phyloP scores from a whole-genome alignment of 768 basidiomycete genomes.

The Hydnomerulius pinastri region DNA sequence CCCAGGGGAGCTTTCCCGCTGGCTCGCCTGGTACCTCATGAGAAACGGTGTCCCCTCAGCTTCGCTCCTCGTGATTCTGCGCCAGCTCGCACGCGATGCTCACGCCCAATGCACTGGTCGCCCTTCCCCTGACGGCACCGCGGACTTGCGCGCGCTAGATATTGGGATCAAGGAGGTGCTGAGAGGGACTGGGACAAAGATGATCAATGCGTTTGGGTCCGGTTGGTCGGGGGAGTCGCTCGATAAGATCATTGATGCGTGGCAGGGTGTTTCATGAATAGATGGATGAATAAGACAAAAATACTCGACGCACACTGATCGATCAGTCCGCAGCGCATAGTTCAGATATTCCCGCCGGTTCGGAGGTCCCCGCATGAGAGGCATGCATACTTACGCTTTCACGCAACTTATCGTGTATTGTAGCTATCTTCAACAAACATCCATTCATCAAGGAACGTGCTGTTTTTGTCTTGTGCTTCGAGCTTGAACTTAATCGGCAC shows the following conservation, averaged over 20 bases:
- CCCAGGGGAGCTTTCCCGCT: slow-evolving; percentile 29
- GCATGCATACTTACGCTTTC: too few relatives aligned
- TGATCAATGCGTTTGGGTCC: slow-evolving; percentile 66
- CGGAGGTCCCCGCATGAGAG: too few relatives aligned
- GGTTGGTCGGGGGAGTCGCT: slow-evolving; percentile 75
- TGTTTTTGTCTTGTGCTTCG: too few relatives aligned
- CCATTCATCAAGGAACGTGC: too few relatives aligned
- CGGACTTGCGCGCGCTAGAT: slow-evolving; percentile 37
- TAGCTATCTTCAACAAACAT: too few relatives aligned
- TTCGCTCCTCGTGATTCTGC: slow-evolving; percentile 62
- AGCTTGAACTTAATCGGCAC: too few relatives aligned
- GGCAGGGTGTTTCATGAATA: slow-evolving; percentile 37
- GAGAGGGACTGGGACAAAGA: slow-evolving; percentile 81
- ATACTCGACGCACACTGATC: too few relatives aligned
- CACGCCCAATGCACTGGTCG: slow-evolving; percentile 53
- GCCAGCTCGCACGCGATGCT: slow-evolving; percentile 62
- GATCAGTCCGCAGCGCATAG: too few relatives aligned
- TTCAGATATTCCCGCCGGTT: too few relatives aligned
- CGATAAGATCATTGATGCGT: slow-evolving; percentile 63
- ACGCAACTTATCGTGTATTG: too few relatives aligned
- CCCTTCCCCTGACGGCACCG: slow-evolving; percentile 54
- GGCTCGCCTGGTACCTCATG: slow-evolving; percentile 71
- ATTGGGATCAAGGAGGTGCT: slow-evolving; percentile 82
- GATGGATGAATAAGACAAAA: background rate
- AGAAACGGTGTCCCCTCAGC: slow-evolving; percentile 72